Evolutionary conservation across 352 stramenopile species (phyloP), one percentile per base, ranked within the genome.

Genomic region (Thraustochytrium striatum): DNA sequence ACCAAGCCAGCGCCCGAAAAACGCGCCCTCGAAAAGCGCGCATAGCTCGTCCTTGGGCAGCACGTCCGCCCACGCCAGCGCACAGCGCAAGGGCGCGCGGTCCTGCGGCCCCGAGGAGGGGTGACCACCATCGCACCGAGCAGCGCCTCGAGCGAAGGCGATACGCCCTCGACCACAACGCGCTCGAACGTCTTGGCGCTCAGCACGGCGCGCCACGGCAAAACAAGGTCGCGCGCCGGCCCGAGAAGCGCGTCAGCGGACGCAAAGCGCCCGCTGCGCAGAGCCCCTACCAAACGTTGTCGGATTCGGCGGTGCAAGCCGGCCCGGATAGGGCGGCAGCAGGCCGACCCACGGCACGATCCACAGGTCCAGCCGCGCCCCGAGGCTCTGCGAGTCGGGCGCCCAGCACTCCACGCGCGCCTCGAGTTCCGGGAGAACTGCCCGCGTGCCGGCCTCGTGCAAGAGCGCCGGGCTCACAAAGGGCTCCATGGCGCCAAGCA

Each of bases 291-390:
- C 13, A 75, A 2, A 35, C 43, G 30, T 38, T 75, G 65, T 11
- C 65, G 65, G 25, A 75, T 75, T 8, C 32, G 44, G 3, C 65
- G 44, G 50, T 75, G 65, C 21, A 75, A n/a, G 9, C 5, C 21
- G 5, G 65, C 58, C 3, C 65, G 65, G 25, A 75, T 75, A 21
- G 44, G 8, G 65, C 3, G 41, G 65, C 7, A 75, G 35, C 32
- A 58, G 16, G 36, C 52, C 52, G 7, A 75, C 41, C 65, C 65
- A 75, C 30, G 65, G 65, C 44, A 75, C 52, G 36, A 75, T 75
- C 65, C 65, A 75, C 11, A 75, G 47, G 50, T 75, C 65, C 30
- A 75, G 25, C 43, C 65, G 28, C n/a, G 8, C 25, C 32, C 65
- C 65, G 13, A 58, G 36, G 8, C 33, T 43, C 13, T 61, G 41